phyloP scores from a whole-genome alignment of 352 stramenopile species.

The Globisporangium nodosum region DNA sequence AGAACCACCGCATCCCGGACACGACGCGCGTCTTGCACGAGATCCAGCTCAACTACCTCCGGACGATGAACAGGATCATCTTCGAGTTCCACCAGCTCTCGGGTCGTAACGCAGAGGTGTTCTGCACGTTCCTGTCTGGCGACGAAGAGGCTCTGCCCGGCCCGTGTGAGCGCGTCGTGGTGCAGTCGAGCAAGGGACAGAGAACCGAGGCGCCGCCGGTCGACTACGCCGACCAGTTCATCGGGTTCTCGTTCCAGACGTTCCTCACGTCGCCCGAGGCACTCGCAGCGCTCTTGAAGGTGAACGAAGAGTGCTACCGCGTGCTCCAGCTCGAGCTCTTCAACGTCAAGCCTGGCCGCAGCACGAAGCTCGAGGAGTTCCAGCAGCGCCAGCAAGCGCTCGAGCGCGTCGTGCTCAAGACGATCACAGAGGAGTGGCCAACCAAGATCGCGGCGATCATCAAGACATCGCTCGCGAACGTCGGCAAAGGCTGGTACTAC shows the following conservation, averaged over 20 bases:
- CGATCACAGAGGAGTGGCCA: slow-evolving; percentile 79
- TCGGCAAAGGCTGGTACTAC: slow-evolving; percentile 85
- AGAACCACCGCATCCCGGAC: slow-evolving; percentile 60
- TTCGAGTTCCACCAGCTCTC: slow-evolving; percentile 73
- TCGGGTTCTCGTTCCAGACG: slow-evolving; percentile 84
- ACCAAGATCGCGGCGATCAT: slow-evolving; percentile 65
- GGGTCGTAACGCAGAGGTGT: slow-evolving; percentile 51
- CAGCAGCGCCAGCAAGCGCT: slow-evolving; percentile 74
- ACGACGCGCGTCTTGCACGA: slow-evolving; percentile 80
- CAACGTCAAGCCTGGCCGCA: slow-evolving; percentile 62
- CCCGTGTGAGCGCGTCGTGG: slow-evolving; percentile 35
- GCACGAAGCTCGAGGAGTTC: slow-evolving; percentile 83
- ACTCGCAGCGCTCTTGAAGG: slow-evolving; percentile 65
- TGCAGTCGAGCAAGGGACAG: slow-evolving; percentile 17
- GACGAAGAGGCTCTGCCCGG: slow-evolving; percentile 37
- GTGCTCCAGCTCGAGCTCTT: slow-evolving; percentile 79
- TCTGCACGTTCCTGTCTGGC: slow-evolving; percentile 37
- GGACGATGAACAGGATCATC: slow-evolving; percentile 90
- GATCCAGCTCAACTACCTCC: slow-evolving; percentile 88
- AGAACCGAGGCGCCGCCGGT: slow-evolving; percentile 42
- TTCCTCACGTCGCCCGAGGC: slow-evolving; percentile 78
- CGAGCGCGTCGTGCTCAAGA: slow-evolving; percentile 67
- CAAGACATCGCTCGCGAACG: slow-evolving; percentile 59
- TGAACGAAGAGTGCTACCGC: slow-evolving; percentile 83
- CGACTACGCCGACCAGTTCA: slow-evolving; percentile 85